Evolutionary conservation across 768 basidiomycete species (phyloP).

Genomic region (Lentinula boryana): DNA sequence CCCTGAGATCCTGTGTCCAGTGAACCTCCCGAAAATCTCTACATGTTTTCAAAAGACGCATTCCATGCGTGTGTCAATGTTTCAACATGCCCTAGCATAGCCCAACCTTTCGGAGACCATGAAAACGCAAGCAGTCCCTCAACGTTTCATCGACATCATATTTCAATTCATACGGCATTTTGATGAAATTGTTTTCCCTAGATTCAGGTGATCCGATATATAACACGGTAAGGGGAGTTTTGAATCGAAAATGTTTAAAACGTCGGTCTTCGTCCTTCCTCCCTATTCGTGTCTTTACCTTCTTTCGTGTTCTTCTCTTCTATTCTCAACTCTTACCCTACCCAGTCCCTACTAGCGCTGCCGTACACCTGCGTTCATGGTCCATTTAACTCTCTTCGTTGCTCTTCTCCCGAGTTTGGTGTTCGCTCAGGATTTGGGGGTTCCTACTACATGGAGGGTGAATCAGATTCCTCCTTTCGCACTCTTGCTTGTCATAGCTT

Average conservation of each 20-base stretch:
- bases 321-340: not conserved
- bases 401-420: constrained; percentile 1
- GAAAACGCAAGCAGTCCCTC: too few relatives aligned
- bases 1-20: too few relatives aligned
- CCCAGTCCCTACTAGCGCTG: not conserved
- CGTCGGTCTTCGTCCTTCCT: not conserved
- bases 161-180: not conserved
- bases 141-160: too few relatives aligned
- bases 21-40: too few relatives aligned
- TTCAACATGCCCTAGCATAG: too few relatives aligned
- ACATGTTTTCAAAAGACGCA: too few relatives aligned
- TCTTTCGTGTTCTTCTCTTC: not conserved
- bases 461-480: constrained; percentile 3
- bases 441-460: constrained; percentile 26
- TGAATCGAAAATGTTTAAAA: not conserved
- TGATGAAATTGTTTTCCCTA: constrained; percentile 17
- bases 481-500: not conserved
- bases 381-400: not conserved
- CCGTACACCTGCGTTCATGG: not conserved
- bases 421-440: constrained; percentile 18
- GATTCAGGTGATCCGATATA: constrained; percentile 33
- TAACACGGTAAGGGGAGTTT: constrained; percentile 30
- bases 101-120: too few relatives aligned
- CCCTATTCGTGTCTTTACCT: not conserved
- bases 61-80: too few relatives aligned